phyloP scores from a whole-genome alignment of 768 basidiomycete species.

The Suillus variegatus region DNA sequence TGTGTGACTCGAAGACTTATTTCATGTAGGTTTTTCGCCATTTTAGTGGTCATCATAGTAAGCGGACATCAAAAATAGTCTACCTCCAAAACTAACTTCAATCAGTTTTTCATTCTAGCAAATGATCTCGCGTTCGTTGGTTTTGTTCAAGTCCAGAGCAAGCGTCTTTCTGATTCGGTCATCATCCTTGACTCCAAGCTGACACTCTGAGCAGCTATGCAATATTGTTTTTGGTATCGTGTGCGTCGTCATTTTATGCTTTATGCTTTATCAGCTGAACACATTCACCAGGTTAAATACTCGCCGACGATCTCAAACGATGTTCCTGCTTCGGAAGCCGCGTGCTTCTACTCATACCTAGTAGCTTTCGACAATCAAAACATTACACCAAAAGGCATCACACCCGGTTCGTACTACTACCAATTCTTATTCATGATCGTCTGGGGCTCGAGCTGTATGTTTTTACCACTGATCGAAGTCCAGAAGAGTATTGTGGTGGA shows the following conservation, averaged over 20 bases:
- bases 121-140: slow-evolving; percentile 7
- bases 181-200: neutral
- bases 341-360: neutral
- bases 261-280: neutral
- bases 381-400: neutral
- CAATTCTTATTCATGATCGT: neutral
- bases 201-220: slow-evolving; percentile 14
- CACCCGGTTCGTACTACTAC: neutral
- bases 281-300: slow-evolving; percentile 1
- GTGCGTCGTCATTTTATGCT: neutral
- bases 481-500: neutral
- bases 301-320: neutral
- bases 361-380: neutral
- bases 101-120: slow-evolving; percentile 14
- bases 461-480: slow-evolving; percentile 4
- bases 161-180: slow-evolving; percentile 9
- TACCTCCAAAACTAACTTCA: neutral
- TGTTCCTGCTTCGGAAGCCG: neutral
- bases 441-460: neutral
- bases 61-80: neutral
- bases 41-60: slow-evolving; percentile 13
- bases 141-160: slow-evolving; percentile 18
- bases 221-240: slow-evolving; percentile 21
- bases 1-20: neutral
- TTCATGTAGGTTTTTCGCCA: slow-evolving; percentile 9